phyloP scores from a whole-genome alignment of 805 yeast species.

The Yueomyces sp. region DNA sequence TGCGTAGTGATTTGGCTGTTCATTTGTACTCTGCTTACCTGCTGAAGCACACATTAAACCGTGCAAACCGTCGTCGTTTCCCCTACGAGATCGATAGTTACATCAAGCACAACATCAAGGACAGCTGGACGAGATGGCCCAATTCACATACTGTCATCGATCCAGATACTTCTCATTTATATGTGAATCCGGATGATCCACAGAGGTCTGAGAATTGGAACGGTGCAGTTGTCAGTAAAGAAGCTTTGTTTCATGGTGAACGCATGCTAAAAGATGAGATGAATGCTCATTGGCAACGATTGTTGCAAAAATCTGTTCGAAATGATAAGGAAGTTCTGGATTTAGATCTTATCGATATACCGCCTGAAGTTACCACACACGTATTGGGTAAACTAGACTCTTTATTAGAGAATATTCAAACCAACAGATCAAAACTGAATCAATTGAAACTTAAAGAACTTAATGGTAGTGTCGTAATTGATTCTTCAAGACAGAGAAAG shows the following conservation, averaged over 20 bases:
- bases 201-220: not conserved
- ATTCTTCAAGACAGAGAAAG: not conserved
- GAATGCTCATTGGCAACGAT: slow-evolving; percentile 17
- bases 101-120: slow-evolving; percentile 24
- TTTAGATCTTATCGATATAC: slow-evolving; percentile 14
- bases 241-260: slow-evolving; percentile 13
- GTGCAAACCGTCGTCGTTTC: slow-evolving; percentile 17
- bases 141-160: slow-evolving; percentile 19
- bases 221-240: not conserved
- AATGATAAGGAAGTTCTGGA: slow-evolving; percentile 9
- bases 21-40: slow-evolving; percentile 52
- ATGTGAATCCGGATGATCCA: not conserved
- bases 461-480: not conserved
- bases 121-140: slow-evolving; percentile 53
- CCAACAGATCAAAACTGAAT: slow-evolving; percentile 11
- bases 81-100: slow-evolving; percentile 24
- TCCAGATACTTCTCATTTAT: slow-evolving; percentile 15
- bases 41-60: slow-evolving; percentile 13
- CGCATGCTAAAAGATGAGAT: slow-evolving; percentile 17
- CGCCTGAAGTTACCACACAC: slow-evolving; percentile 7
- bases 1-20: slow-evolving; percentile 41
- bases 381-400: slow-evolving; percentile 16
- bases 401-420: slow-evolving; percentile 17
- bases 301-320: slow-evolving; percentile 9
- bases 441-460: not conserved